Base-by-base conservation (phyloP, 257 asterid genomes). In the Craterostigma plantagineum region DNA sequence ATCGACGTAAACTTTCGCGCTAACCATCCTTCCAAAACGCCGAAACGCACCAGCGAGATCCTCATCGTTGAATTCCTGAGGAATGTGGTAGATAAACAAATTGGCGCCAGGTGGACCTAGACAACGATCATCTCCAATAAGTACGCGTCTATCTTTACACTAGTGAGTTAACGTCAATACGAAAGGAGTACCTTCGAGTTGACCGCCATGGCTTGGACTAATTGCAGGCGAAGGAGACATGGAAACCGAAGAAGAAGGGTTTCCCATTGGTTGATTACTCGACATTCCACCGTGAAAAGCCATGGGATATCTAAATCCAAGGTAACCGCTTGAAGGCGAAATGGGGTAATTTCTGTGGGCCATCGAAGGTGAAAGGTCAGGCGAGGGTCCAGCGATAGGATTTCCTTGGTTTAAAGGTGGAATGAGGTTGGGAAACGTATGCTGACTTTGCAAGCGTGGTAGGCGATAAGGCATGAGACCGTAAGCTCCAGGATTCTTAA, bases 71-170 rank as follows among this genome's bases (percentile, higher is more conserved):
- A 64, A 90, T 58, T 83, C 92, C 72, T 79, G 95, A 46, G 95
- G 98, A 51, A 90, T 83, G 67, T 90, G 93, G 75, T 72, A 90
- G 45, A 90, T 83, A 64, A 90, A 90, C 49, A 90, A 63, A 69
- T 90, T 90, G 51, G 95, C 86, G 50, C 98, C 94, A 4, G 79
- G 79, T 33, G 98, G 98, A 60, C 98, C 98, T 90, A 18, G 35
- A 42, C 30, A 45, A n/a, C n/a, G 40, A 55, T 34, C 58, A 63
- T 43, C 18, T 51, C 30, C 30, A 6, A 23, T 23, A 23, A 23
- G 30, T n/a, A n/a, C n/a, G n/a, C n/a, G 30, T 23, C 30, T 23
- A 23, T 23, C 30, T n/a, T n/a, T n/a, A n/a, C n/a, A n/a, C n/a
- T n/a, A n/a, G n/a, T 23, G 16, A 41, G 38, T 27, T 14, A 11